Percentiles rank a stretch among this genome's conserved stretches.
Conservation (phyloP, 2,329 filamentous ascomycete genomes). For the Lasiodiplodia sp. region DNA sequence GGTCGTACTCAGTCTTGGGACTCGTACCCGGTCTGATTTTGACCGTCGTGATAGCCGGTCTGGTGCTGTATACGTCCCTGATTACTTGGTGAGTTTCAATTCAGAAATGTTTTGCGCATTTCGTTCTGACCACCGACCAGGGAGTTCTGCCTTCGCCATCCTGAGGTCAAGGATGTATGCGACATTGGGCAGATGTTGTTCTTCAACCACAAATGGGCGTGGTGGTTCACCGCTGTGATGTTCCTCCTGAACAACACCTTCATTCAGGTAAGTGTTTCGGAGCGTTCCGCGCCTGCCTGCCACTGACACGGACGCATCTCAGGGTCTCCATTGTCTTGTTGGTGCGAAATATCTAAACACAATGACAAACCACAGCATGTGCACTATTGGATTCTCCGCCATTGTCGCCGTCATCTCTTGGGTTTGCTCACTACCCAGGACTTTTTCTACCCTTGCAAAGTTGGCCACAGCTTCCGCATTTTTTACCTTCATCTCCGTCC, state of each 20-base stretch:
- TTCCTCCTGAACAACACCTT: constrained; percentile 95
- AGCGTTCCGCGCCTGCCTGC: constrained; percentile 54
- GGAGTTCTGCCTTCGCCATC: constrained; percentile 90
- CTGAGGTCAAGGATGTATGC: constrained; percentile 89
- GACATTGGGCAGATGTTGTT: constrained; percentile 97
- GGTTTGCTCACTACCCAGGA: constrained; percentile 81
- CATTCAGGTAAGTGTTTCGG: constrained; percentile 57
- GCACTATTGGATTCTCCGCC: constrained; percentile 81
- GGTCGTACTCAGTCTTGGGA: constrained; percentile 87
- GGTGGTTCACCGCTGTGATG: constrained; percentile 77
- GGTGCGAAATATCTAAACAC: constrained; percentile 91
- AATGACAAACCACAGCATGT: constrained; percentile 74
- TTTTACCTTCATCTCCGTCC: constrained; percentile 89
- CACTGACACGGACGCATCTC: constrained; percentile 8
- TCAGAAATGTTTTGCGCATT: neutral
- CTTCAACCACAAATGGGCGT: constrained; percentile 79
- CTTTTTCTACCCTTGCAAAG: constrained; percentile 80
- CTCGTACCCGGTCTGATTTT: constrained; percentile 86
- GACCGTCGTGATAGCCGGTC: constrained; percentile 76
- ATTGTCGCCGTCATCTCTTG: constrained; percentile 79
- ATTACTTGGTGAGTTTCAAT: constrained; percentile 62
- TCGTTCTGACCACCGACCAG: constrained; percentile 52
- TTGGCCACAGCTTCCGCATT: constrained; percentile 80
- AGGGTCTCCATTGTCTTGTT: constrained; percentile 82
- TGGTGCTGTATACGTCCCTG: constrained; percentile 85